Conservation (phyloP, 805 yeast genomes). For the Candida mattraensis region DNA sequence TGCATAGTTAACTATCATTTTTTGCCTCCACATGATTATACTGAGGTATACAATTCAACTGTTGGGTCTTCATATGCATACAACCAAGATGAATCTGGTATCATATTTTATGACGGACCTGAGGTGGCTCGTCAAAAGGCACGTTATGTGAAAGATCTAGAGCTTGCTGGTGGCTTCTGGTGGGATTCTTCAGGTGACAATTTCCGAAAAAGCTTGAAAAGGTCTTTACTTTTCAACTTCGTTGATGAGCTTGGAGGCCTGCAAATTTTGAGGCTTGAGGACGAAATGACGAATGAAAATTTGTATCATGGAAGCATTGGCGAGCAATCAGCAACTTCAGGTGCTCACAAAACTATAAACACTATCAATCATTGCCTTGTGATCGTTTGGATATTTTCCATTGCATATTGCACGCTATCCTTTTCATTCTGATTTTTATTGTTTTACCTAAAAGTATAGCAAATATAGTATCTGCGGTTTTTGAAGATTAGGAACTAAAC, state of each 20-base stretch:
- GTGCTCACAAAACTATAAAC: neutral
- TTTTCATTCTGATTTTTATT: too few species aligned
- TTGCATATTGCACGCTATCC: too few species aligned
- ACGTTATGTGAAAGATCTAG: conserved; percentile 44
- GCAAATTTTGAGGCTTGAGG: conserved; percentile 1
- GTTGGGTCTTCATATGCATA: conserved; percentile 58
- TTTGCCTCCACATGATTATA: conserved; percentile 27
- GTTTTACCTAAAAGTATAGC: too few species aligned
- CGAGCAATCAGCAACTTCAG: conserved; percentile 1
- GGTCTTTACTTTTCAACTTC: conserved; percentile 48
- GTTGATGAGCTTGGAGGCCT: conserved; percentile 39
- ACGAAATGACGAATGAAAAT: conserved; percentile 2
- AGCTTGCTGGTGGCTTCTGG: conserved; percentile 86
- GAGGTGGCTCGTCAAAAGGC: conserved; percentile 58
- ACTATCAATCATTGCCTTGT: too few species aligned
- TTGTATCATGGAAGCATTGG: conserved; percentile 7
- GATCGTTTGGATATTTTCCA: too few species aligned
- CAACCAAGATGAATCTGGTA: conserved; percentile 34
- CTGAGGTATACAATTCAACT: conserved; percentile 51
- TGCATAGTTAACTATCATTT: conserved; percentile 25
- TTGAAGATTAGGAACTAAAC: too few species aligned
- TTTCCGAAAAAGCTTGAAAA: conserved; percentile 24
- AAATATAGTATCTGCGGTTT: too few species aligned
- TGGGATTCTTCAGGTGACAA: conserved; percentile 91
- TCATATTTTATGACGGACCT: conserved; percentile 68